A percentile compares a stretch with the other conserved stretches of the same genome.
Conservation (phyloP, 768 basidiomycete species). For the Podaxis rugospora region DNA sequence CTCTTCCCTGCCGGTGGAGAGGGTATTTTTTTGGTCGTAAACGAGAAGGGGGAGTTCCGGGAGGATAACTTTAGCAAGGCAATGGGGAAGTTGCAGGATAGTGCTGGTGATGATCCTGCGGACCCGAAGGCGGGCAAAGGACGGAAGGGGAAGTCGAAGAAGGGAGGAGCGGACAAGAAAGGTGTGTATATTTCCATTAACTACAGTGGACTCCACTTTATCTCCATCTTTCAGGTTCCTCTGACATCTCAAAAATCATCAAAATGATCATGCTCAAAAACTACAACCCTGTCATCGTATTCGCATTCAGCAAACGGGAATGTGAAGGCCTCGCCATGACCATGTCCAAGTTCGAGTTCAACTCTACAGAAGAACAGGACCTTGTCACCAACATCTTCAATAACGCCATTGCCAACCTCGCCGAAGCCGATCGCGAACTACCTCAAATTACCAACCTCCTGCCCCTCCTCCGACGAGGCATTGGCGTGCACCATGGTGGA, state of each 20-base stretch:
- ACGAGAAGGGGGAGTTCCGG: conserved; percentile 94
- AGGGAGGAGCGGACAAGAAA: conserved; percentile 85
- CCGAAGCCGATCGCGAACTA: conserved; percentile 81
- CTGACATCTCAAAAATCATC: conserved; percentile 96
- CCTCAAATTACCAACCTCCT: conserved; percentile 93
- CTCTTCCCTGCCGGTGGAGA: conserved; percentile 96
- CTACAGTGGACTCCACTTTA: not conserved
- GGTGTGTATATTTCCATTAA: conserved; percentile 38
- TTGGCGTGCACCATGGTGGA: conserved; percentile 98
- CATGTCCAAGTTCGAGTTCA: conserved; percentile 96
- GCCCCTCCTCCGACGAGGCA: conserved; percentile 89
- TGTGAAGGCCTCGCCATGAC: conserved; percentile 90
- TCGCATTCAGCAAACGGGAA: conserved; percentile 97
- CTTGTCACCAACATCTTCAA: conserved; percentile 85
- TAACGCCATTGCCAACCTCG: conserved; percentile 88
- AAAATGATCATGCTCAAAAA: conserved; percentile 98
- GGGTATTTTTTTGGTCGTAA: conserved; percentile 97
- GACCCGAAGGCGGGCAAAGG: conserved; percentile 83
- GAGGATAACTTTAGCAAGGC: conserved; percentile 98
- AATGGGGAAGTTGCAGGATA: conserved; percentile 89
- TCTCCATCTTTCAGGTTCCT: conserved; percentile 50
- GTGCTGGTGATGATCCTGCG: conserved; percentile 86
- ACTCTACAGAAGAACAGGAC: conserved; percentile 87
- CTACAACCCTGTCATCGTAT: conserved; percentile 97
- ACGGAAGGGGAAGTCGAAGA: conserved; percentile 87